Base-by-base conservation (phyloP, 1,139 yeast species). In the Geotrichum siamense region DNA sequence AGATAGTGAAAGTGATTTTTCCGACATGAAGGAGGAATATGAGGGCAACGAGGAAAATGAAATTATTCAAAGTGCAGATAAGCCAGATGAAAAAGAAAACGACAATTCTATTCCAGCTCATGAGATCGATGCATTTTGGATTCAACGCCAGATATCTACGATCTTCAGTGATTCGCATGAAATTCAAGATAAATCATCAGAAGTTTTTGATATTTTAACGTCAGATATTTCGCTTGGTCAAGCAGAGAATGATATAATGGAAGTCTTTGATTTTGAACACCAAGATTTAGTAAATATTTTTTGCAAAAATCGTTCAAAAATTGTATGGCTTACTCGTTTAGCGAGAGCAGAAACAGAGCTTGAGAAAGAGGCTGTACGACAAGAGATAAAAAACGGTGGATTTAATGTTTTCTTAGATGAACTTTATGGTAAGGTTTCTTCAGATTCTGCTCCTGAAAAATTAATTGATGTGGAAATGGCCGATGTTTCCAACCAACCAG, bases 271-370 rank as follows among this genome's bases (percentile, higher is more conserved):
- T 13, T 70, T 68, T 47, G 78, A 75, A 35, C 67, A 76, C 44
- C 65, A 71, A 35, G 74, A 70, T 0, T 56, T 82, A 8, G 72
- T 78, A 8, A 69, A 72, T 33, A 55, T 62, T 8, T 58, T 83
- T 25, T 63, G 76, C 15, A 67, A 68, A 32, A 81, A 85, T 54
- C 60, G 82, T 47, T 64, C 70, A 54, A 61, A 67, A 39, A 63
- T 82, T 4, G 74, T 72, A 1, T 82, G 78, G 74, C 75, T 79
- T 30, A 65, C 75, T 1, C 67, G 65, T 44, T 60, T 74, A 30
- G 62, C 71, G 2, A 61, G 61, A 32, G 69, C 72, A 1, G 65
- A 60, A 12, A 55, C 64, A 5, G 70, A 66, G 5, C 59, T 57
- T 0, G 67, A 65, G 4, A 60, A 67, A 22, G 59, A 60, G 8